Percentiles rank a stretch among this genome's conserved stretches.
These are phyloP conservation scores for Fagus sylvatica DNA, from an alignment of 306 rosid species.

Conservation along the genomic window DNA sequence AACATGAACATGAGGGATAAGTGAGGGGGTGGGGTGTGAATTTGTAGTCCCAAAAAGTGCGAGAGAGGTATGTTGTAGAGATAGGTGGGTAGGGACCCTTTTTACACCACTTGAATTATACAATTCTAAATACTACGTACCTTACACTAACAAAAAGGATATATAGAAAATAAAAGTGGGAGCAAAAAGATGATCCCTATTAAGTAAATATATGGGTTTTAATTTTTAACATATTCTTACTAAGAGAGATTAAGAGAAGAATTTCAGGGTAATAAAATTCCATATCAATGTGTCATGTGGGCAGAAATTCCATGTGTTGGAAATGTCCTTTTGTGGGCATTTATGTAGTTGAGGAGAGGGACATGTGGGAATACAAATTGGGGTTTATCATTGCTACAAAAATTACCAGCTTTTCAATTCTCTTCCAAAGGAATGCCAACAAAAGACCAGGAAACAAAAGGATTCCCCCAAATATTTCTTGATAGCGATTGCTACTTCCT, in stretches of 20 bases:
- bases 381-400: constrained; percentile 36
- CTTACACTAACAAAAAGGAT: constrained; percentile 25
- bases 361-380: constrained; percentile 22
- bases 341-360: constrained; percentile 30
- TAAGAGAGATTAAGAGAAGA: constrained; percentile 1
- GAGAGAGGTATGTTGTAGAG: constrained; percentile 21
- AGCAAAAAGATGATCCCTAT: constrained; percentile 3
- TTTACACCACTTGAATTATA: constrained; percentile 56
- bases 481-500: constrained; percentile 43
- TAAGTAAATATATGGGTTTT: not conserved
- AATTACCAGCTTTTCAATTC: constrained; percentile 43
- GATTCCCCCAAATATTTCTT: constrained; percentile 54
- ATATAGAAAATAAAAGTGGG: not conserved
- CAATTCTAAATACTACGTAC: constrained; percentile 41
- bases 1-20: constrained; percentile 44
- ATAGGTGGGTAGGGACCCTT: constrained; percentile 26
- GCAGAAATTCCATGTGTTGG: constrained; percentile 23
- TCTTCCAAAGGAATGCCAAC: constrained; percentile 53
- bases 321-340: constrained; percentile 23
- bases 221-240: not conserved
- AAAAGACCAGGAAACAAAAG: constrained; percentile 36
- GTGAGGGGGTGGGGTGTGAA: constrained; percentile 45
- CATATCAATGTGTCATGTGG: constrained; percentile 9
- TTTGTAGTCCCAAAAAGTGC: constrained; percentile 78
- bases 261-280: not conserved